A percentile compares a stretch with the other conserved stretches of the same genome.
These are phyloP conservation scores for Monosporascus sp. DNA, from an alignment of 2,329 filamentous ascomycete species.

Conservation along the genomic window DNA sequence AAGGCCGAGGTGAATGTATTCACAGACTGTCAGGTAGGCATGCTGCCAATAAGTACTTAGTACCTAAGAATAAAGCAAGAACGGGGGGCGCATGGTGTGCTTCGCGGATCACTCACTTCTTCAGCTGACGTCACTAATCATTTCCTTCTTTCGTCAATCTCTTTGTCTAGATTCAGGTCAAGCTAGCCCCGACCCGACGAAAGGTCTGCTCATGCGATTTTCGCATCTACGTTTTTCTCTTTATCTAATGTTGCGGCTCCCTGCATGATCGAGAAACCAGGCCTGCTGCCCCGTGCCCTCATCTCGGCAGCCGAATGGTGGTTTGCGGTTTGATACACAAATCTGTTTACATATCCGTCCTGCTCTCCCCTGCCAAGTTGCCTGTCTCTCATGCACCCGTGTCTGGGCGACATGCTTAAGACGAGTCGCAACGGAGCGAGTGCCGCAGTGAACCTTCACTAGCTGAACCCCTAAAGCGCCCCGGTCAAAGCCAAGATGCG, in stretches of 20 bases:
- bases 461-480: neutral
- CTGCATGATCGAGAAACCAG: neutral
- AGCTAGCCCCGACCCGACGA: neutral
- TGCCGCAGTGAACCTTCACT: neutral
- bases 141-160: neutral
- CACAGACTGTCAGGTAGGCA: neutral
- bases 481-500: neutral
- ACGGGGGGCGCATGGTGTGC: neutral
- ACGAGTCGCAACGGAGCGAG: neutral
- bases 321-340: neutral
- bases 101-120: neutral
- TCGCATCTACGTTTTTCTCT: neutral
- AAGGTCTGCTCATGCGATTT: neutral
- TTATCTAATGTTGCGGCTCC: neutral
- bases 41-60: neutral
- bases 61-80: neutral
- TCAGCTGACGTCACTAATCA: neutral
- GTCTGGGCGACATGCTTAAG: neutral
- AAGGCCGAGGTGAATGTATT: neutral
- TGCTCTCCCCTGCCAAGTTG: neutral
- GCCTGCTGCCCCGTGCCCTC: neutral
- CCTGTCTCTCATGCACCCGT: neutral
- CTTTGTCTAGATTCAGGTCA: neutral
- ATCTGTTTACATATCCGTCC: neutral
- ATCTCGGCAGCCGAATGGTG: neutral